Evolutionary conservation across 306 rosid genomes (phyloP), one percentile per base, ranked within the genome.

Genomic region (Lagenaria siceraria): DNA sequence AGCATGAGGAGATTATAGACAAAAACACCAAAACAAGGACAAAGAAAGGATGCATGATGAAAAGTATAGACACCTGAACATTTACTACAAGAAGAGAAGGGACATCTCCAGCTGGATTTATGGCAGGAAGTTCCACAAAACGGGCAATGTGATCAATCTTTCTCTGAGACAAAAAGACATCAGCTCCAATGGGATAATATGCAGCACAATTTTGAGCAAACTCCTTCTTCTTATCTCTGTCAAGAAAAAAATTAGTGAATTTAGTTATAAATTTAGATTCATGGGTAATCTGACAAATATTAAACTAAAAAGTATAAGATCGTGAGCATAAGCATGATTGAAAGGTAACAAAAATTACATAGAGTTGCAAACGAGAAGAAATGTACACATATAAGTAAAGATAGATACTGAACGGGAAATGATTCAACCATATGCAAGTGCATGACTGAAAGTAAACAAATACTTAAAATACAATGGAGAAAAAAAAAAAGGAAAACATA

Each of bases 141-240:
- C 99, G 97, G 75, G 97, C 90, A 81, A 95, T 85, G 60, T 95
- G 99, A 82, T 92, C 97, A 87, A 95, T 82, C 83, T 90, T 95
- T 61, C 92, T 88, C 0, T 70, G 88, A 70, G 96, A 95, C 71
- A 88, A 35, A 82, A 95, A 95, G 75, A 95, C 79, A 76, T 95
- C 99, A 42, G 88, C 96, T 1, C 96, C 97, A 1, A 95, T 80
- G 75, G 99, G 97, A 85, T 87, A 81, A 83, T 83, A 95, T 46
- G 99, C 99, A 71, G 97, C 96, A 22, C 82, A 71, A 56, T 75
- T 81, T 31, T 92, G 87, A 81, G 99, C 97, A 76, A 76, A 81
- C 0, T 92, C 99, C 85, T 95, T 95, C 92, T 90, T 95, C 85
- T 95, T 95, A 80, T 95, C 99, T 86, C 99, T 95, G 83, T 74